A percentile compares a stretch with the other conserved stretches of the same genome.
Evolutionary conservation across 495 filamentous ascomycete genomes (phyloP).

Genomic region (Penicillium taxi): DNA sequence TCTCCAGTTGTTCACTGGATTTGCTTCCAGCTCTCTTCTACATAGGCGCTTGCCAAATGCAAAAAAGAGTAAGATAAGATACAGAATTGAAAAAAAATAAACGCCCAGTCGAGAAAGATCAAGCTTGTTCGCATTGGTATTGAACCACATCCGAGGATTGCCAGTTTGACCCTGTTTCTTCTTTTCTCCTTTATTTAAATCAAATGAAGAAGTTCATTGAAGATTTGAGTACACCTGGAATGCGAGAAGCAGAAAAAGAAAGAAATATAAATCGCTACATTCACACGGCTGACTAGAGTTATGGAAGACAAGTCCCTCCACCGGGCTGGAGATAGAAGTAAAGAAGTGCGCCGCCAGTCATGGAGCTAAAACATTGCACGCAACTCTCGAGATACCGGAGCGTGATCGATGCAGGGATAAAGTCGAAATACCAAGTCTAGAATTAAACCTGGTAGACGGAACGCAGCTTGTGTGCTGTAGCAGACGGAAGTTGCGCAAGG

Average conservation of each 20-base stretch:
- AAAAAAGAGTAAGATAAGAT: too few relatives aligned
- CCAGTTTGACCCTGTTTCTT: background rate
- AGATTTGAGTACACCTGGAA: too few relatives aligned
- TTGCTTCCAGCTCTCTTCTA: too few relatives aligned
- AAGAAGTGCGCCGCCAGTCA: constrained; percentile 2
- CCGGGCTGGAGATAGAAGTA: background rate
- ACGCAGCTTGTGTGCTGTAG: constrained; percentile 51
- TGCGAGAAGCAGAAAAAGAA: background rate
- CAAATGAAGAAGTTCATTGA: constrained; percentile 5
- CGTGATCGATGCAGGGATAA: background rate
- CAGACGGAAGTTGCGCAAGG: constrained; percentile 55
- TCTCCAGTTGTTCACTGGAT: too few relatives aligned
- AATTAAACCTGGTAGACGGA: constrained; percentile 37
- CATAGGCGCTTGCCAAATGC: too few relatives aligned
- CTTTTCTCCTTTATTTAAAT: constrained; percentile 15
- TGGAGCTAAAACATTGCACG: background rate
- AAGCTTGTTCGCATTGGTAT: constrained; percentile 10
- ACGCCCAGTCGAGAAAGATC: constrained; percentile 11
- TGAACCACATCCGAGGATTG: constrained; percentile 7
- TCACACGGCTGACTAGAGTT: background rate
- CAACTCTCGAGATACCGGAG: background rate
- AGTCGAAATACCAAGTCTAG: background rate
- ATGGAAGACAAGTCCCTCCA: background rate
- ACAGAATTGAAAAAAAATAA: constrained; percentile 4
- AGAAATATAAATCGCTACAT: constrained; percentile 9